phyloP scores from a whole-genome alignment of 2,329 filamentous ascomycete species.

The Cladophialophora immunda region DNA sequence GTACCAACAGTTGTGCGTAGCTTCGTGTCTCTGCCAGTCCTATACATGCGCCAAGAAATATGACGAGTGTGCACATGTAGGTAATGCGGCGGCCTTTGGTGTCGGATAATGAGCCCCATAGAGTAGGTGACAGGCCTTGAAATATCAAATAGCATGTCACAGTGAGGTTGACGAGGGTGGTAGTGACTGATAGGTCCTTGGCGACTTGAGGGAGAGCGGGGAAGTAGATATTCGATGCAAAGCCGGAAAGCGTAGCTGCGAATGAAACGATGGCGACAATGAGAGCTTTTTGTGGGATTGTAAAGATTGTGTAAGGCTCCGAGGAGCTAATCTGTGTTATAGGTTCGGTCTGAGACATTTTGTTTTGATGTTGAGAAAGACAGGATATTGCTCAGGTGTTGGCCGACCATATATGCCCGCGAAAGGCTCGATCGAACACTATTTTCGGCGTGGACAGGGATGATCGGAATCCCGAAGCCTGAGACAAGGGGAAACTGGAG shows the following conservation, averaged over 20 bases:
- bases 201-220: conserved; percentile 55
- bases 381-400: not conserved
- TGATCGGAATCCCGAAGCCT: conserved; percentile 24
- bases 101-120: conserved; percentile 55
- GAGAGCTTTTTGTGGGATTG: conserved; percentile 58
- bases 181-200: conserved; percentile 50
- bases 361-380: not conserved
- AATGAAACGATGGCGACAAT: conserved; percentile 59
- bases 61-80: conserved; percentile 51
- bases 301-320: conserved; percentile 60
- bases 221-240: conserved; percentile 59
- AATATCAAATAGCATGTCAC: conserved; percentile 58
- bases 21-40: conserved; percentile 51
- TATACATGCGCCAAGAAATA: conserved; percentile 52
- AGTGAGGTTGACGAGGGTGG: conserved; percentile 53
- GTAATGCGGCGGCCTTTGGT: conserved; percentile 51
- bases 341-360: conserved; percentile 10
- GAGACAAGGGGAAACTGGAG: not conserved
- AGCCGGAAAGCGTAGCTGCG: conserved; percentile 60
- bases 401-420: conserved; percentile 1
- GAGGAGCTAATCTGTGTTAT: not conserved
- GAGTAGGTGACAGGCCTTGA: conserved; percentile 54
- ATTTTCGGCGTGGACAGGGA: not conserved
- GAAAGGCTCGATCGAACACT: not conserved
- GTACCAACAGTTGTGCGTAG: conserved; percentile 51